These are phyloP conservation scores for Polychaeton citri DNA, from an alignment of 2,329 filamentous ascomycete genomes.

Conservation along the genomic window DNA sequence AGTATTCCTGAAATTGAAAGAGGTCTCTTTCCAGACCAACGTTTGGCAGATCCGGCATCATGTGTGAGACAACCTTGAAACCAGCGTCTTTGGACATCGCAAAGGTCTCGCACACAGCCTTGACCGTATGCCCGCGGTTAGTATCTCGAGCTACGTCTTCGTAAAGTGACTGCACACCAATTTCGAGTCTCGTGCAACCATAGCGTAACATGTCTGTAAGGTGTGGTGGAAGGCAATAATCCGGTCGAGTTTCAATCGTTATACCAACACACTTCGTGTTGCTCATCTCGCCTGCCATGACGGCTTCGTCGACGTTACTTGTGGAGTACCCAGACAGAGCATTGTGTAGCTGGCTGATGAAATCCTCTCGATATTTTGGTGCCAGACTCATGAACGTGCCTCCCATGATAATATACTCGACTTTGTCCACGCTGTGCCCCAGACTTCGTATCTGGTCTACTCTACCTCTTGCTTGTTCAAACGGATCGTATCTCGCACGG, in stretches of 20 bases:
- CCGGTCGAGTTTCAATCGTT: constrained; percentile 91
- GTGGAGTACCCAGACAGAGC: constrained; percentile 93
- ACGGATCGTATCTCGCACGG: constrained; percentile 90
- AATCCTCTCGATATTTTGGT: constrained; percentile 77
- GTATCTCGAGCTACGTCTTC: constrained; percentile 98
- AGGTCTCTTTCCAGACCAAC: constrained; percentile 97
- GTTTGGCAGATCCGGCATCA: constrained; percentile 98
- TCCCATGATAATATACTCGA: constrained; percentile 99
- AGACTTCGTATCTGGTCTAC: constrained; percentile 94
- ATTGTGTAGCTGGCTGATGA: constrained; percentile 93
- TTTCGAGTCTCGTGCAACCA: constrained; percentile 84
- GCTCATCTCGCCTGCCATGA: constrained; percentile 88
- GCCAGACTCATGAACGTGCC: constrained; percentile 97
- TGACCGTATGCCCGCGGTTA: constrained; percentile 91
- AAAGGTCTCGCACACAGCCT: constrained; percentile 90
- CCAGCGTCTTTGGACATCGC: constrained; percentile 94
- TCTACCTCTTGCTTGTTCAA: constrained; percentile 88
- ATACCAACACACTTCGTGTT: constrained; percentile 97
- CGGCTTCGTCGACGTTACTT: constrained; percentile 86
- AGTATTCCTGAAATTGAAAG: constrained; percentile 95
- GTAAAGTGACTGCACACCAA: constrained; percentile 92
- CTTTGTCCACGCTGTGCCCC: constrained; percentile 95
- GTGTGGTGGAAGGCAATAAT: constrained; percentile 95
- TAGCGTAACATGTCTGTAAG: constrained; percentile 95
- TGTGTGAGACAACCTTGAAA: constrained; percentile 97